A percentile compares a stretch with the other conserved stretches of the same genome.
phyloP scores from a whole-genome alignment of 2,329 filamentous ascomycete species.

The Elsinoe necatrix region DNA sequence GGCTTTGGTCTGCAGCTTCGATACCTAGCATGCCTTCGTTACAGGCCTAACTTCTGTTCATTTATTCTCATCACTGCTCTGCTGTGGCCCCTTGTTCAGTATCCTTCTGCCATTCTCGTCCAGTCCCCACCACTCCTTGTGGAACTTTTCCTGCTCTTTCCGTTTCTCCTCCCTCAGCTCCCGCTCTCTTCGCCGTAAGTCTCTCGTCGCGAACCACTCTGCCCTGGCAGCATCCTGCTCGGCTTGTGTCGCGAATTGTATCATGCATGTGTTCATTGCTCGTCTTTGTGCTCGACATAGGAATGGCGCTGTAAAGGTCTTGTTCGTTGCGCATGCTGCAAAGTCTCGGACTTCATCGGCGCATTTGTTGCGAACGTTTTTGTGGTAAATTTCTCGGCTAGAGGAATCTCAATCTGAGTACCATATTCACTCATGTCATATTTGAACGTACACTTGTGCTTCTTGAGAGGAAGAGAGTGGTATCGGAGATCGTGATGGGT shows the following conservation, averaged over 20 bases:
- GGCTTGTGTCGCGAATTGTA: slow-evolving; percentile 69
- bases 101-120: slow-evolving; percentile 31
- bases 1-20: no score
- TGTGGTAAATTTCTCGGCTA: slow-evolving; percentile 63
- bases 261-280: slow-evolving; percentile 92
- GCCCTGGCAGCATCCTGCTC: slow-evolving; percentile 83
- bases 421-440: background rate
- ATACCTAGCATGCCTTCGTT: no score
- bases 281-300: slow-evolving; percentile 70
- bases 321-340: slow-evolving; percentile 76
- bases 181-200: slow-evolving; percentile 59
- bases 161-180: slow-evolving; percentile 47
- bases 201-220: slow-evolving; percentile 79
- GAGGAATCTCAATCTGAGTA: background rate
- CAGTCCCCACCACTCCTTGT: slow-evolving; percentile 45
- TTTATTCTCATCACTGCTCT: slow-evolving; percentile 4
- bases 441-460: slow-evolving; percentile 53
- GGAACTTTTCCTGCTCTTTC: slow-evolving; percentile 37
- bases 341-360: slow-evolving; percentile 61
- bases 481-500: slow-evolving; percentile 57
- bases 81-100: slow-evolving; percentile 26
- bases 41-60: background rate
- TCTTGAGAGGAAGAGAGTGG: slow-evolving; percentile 77
- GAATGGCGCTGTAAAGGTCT: slow-evolving; percentile 82
- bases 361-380: slow-evolving; percentile 67